Conservation (phyloP, 2,329 filamentous ascomycete species). For the Acrocalymma vagum region DNA sequence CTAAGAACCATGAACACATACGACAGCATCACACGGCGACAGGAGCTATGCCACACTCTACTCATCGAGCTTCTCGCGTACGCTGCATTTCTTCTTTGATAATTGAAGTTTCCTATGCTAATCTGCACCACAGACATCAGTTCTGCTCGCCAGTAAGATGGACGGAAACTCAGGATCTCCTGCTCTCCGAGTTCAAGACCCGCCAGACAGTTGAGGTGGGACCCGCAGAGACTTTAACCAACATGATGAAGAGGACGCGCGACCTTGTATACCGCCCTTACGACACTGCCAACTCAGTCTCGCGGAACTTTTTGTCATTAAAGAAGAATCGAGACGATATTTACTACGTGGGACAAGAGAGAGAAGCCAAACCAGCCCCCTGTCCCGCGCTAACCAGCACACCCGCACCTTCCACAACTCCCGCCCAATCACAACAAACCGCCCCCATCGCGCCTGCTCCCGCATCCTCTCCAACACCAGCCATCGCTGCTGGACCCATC, state of each 20-base stretch:
- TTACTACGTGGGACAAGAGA: slow-evolving; percentile 16
- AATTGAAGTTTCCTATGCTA: no score
- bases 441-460: not conserved
- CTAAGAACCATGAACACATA: slow-evolving; percentile 9
- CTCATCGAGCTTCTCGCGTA: slow-evolving; percentile 22
- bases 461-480: slow-evolving; percentile 3
- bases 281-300: slow-evolving; percentile 18
- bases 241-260: slow-evolving; percentile 50
- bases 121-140: slow-evolving; percentile 13
- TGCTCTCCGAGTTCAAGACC: slow-evolving; percentile 34
- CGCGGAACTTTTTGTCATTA: slow-evolving; percentile 14
- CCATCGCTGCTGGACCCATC: slow-evolving; percentile 8
- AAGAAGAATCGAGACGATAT: slow-evolving; percentile 21
- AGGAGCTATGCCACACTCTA: slow-evolving; percentile 20
- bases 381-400: slow-evolving; percentile 1
- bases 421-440: no score
- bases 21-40: slow-evolving; percentile 14
- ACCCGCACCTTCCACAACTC: no score
- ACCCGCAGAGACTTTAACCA: slow-evolving; percentile 44
- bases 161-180: slow-evolving; percentile 51
- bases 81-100: no score
- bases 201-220: slow-evolving; percentile 51
- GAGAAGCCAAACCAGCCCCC: slow-evolving; percentile 2
- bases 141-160: slow-evolving; percentile 25
- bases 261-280: slow-evolving; percentile 25